phyloP scores from a whole-genome alignment of 2,329 filamentous ascomycete species.

The Ophiocordyceps robertsii region DNA sequence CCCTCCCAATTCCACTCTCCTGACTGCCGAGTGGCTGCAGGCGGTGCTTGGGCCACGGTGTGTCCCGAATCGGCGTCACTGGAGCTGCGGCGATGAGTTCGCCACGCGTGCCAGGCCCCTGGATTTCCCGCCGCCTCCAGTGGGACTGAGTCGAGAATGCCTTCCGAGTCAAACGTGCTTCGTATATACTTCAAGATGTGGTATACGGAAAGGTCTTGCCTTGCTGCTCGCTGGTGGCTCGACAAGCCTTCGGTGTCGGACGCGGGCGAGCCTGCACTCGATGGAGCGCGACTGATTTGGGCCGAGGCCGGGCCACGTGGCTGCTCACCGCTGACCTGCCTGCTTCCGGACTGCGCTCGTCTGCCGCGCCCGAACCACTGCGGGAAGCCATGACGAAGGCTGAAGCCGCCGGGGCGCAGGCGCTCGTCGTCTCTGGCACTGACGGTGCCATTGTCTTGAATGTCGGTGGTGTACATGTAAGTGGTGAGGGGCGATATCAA shows the following conservation, averaged over 20 bases:
- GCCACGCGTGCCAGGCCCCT: conserved; percentile 91
- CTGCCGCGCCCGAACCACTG: conserved; percentile 64
- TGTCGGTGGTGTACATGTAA: conserved; percentile 78
- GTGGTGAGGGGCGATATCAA: conserved; percentile 87
- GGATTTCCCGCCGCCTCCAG: conserved; percentile 76
- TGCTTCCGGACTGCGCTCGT: conserved; percentile 23
- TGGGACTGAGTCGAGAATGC: conserved; percentile 64
- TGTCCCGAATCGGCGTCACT: conserved; percentile 4
- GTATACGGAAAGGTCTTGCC: conserved; percentile 39
- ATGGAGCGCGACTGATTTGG: conserved; percentile 5
- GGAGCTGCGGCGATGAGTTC: conserved; percentile 43
- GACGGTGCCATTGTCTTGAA: conserved; percentile 61
- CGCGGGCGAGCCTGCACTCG: conserved; percentile 15
- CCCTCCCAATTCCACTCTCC: conserved; percentile 97
- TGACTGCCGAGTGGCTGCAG: conserved; percentile 24
- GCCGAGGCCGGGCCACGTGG: conserved; percentile 12
- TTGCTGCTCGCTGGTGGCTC: conserved; percentile 26
- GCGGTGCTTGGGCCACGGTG: background rate
- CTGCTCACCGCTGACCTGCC: conserved; percentile 28
- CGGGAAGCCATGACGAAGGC: conserved; percentile 79
- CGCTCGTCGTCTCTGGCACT: conserved; percentile 74
- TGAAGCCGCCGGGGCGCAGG: conserved; percentile 80
- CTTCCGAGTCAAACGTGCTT: conserved; percentile 66
- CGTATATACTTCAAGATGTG: conserved; percentile 71
- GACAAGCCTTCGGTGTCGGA: conserved; percentile 15